phyloP scores from a whole-genome alignment of 2,329 filamentous ascomycete genomes.

The Tolypocladium nubicola region DNA sequence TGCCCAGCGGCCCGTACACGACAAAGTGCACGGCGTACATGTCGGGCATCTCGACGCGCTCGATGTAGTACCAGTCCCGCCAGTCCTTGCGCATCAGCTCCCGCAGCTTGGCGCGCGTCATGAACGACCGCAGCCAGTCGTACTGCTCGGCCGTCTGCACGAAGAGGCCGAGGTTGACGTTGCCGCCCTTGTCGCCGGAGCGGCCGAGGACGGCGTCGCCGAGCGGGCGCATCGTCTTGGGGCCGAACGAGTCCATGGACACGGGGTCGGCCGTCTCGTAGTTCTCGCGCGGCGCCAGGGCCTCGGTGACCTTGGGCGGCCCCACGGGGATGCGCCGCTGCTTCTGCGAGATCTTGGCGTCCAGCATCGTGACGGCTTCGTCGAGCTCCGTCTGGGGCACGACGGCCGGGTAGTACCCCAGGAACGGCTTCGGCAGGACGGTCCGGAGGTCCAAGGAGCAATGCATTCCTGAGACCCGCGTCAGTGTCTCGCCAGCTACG shows the following conservation, averaged over 20 bases:
- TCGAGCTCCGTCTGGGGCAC: conserved; percentile 20
- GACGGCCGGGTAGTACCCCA: conserved; percentile 12
- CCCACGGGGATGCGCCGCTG: conserved; percentile 6
- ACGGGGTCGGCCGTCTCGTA: conserved; percentile 10
- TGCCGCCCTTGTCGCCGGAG: conserved; percentile 30
- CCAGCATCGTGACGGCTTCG: conserved; percentile 12
- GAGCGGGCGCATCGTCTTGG: conserved; percentile 12
- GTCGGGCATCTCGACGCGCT: conserved; percentile 34
- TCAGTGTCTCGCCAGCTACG: neutral
- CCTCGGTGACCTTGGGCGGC: conserved; percentile 8
- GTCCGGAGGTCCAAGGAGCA: conserved; percentile 29
- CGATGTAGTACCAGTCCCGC: conserved; percentile 21
- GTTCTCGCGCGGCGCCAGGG: conserved; percentile 7
- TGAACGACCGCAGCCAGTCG: conserved; percentile 30
- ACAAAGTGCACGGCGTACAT: conserved; percentile 39
- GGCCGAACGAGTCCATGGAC: conserved; percentile 7
- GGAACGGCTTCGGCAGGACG: conserved; percentile 15
- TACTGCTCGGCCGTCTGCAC: conserved; percentile 31
- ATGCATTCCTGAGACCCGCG: conserved; percentile 22
- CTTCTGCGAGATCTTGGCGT: neutral
- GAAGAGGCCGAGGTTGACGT: conserved; percentile 35
- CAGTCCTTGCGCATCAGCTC: conserved; percentile 24
- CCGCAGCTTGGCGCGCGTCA: conserved; percentile 27
- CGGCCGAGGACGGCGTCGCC: conserved; percentile 18
- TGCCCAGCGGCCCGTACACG: conserved; percentile 32